phyloP scores from a whole-genome alignment of 495 filamentous ascomycete genomes.

The Pyrenopolyporus hunteri region DNA sequence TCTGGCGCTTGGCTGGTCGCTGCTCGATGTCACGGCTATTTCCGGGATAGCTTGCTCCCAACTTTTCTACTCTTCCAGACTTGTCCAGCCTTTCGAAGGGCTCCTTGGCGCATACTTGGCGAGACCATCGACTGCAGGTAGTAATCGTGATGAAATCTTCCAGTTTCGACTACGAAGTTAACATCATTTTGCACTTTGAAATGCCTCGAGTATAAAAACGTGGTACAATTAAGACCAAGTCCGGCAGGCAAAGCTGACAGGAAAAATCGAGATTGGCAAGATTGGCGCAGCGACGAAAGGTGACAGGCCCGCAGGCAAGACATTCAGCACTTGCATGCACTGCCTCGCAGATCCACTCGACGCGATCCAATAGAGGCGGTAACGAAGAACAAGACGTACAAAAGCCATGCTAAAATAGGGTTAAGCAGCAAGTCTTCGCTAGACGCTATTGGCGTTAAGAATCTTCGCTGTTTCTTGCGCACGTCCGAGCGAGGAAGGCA shows the following conservation, averaged over 20 bases:
- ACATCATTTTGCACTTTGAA: not conserved
- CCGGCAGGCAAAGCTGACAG: not conserved
- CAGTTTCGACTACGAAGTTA: not conserved
- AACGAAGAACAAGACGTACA: not conserved
- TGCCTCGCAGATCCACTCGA: conserved; percentile 24
- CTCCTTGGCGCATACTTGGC: conserved; percentile 6
- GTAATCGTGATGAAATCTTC: not conserved
- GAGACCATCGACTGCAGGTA: not conserved
- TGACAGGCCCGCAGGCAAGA: conserved; percentile 12
- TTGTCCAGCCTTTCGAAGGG: not conserved
- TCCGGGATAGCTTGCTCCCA: conserved; percentile 20
- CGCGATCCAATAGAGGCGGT: conserved; percentile 12
- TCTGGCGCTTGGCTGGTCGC: conserved; percentile 6
- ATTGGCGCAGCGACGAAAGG: no score
- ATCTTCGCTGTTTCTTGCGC: not conserved
- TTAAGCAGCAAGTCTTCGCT: not conserved
- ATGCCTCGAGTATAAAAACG: not conserved
- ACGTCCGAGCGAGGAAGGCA: conserved; percentile 8
- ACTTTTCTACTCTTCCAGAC: conserved; percentile 6
- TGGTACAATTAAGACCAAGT: not conserved
- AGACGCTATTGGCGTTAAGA: conserved; percentile 3
- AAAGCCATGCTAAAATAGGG: not conserved
- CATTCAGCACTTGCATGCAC: conserved; percentile 32
- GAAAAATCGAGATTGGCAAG: not conserved
- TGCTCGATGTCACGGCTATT: conserved; percentile 19